A percentile compares a stretch with the other conserved stretches of the same genome.
Evolutionary conservation across 1,139 yeast species (phyloP).

Genomic region (Pichia sp.): DNA sequence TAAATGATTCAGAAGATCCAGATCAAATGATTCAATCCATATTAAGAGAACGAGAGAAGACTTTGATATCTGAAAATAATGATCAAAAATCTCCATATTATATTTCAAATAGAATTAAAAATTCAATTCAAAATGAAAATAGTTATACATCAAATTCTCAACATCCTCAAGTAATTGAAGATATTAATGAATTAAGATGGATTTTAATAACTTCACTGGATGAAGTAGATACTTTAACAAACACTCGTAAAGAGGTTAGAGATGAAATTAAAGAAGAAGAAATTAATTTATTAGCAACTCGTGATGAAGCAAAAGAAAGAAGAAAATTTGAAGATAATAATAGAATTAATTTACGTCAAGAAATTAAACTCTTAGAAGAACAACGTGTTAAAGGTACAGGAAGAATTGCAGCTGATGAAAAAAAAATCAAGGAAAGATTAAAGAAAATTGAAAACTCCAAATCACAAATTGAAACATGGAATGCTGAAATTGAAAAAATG

Average conservation of each 20-base stretch:
- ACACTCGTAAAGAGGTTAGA: constrained; percentile 35
- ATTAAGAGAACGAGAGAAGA: constrained; percentile 23
- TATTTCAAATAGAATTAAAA: too few relatives aligned
- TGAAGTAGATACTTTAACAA: constrained; percentile 39
- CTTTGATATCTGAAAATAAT: constrained; percentile 18
- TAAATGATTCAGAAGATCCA: constrained; percentile 24
- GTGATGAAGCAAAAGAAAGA: constrained; percentile 38
- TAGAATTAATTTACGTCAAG: constrained; percentile 41
- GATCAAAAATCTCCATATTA: too few relatives aligned
- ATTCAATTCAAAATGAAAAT: too few relatives aligned
- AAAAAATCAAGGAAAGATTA: constrained; percentile 23
- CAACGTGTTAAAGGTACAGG: constrained; percentile 31
- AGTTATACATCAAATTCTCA: not conserved
- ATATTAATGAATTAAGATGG: constrained; percentile 44
- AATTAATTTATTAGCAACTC: constrained; percentile 33
- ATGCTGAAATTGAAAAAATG: constrained; percentile 26
- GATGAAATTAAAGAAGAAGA: constrained; percentile 40
- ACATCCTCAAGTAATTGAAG: constrained; percentile 29
- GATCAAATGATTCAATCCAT: constrained; percentile 25
- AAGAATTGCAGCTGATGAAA: constrained; percentile 30
- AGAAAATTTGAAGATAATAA: constrained; percentile 45
- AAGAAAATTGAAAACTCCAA: constrained; percentile 30
- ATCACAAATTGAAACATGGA: constrained; percentile 30
- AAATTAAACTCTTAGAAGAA: constrained; percentile 43
- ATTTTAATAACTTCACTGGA: constrained; percentile 44